Evolutionary conservation across 2,329 filamentous ascomycete genomes (phyloP), one percentile per base, ranked within the genome.

Genomic region (Ceratocystis cacaofunesta): DNA sequence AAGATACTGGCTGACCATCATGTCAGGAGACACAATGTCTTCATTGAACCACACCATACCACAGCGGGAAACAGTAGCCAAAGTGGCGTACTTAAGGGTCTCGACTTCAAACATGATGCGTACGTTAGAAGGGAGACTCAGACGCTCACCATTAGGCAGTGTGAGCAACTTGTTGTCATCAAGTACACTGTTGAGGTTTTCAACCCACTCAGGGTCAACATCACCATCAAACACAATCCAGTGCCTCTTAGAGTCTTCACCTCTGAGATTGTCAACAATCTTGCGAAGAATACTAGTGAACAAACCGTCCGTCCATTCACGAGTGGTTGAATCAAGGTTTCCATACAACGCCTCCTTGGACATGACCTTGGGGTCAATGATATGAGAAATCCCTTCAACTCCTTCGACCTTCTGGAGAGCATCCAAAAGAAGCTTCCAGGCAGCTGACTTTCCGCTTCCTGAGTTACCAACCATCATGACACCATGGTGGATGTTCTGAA

Each of bases 31-130:
- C 50, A 99, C 92, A 32, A 92, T 97, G 72, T 99, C 95, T 71
- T 96, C 92, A 73, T 91, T 99, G 78, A 97, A 99, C 94, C 94
- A 99, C 15, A 99, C 95, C 94, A 99, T 99, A 81, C 94, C 94
- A 74, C 94, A 99, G 77, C 94, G 91, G 85, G 89, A 95, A 72
- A 99, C 94, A n/a, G 94, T 99, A 65, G 94, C 94, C 57, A 99
- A 83, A 0, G 94, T 99, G 46, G 94, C 94, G 73, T 99, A 99
- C 73, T 95, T 96, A 68, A 99, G 80, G 2, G 87, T 97, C 77
- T 99, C 95, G 44, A 99, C 94, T 78, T 99, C 94, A 72, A 99
- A 99, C 92, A 99, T 96, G 76, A 99, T 95, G 70, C 95, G 90
- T 30, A 99, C 94, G 72, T 99, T 99, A 1, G 88, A 73, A 3